A percentile compares a stretch with the other conserved stretches of the same genome.
These are phyloP conservation scores for Plasmodium relictum DNA, from an alignment of 169 alveolate genomes.

Conservation along the genomic window DNA sequence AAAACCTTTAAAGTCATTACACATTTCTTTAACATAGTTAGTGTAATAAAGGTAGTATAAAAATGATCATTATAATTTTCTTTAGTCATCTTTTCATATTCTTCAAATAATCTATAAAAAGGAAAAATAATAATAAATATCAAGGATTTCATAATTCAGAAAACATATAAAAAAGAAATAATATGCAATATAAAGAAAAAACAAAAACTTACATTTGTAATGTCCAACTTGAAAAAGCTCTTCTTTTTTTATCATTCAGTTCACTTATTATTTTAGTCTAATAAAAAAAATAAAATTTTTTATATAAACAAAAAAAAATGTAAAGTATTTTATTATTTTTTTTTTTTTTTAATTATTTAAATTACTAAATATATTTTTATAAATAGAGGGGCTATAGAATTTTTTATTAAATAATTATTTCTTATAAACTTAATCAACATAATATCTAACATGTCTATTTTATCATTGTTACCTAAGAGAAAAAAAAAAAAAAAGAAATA, in stretches of 20 bases:
- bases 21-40: constrained; percentile 68
- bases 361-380: constrained; percentile 75
- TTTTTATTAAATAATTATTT: constrained; percentile 40
- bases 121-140: not conserved
- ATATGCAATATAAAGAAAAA: not conserved
- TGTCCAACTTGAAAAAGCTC: constrained; percentile 77
- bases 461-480: constrained; percentile 46
- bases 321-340: not conserved
- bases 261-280: constrained; percentile 76
- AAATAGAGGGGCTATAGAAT: constrained; percentile 41
- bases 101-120: constrained; percentile 54
- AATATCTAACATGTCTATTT: constrained; percentile 73
- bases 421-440: constrained; percentile 72
- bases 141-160: not conserved
- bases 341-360: not conserved
- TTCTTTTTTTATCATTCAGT: constrained; percentile 60
- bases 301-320: not conserved
- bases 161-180: not conserved
- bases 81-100: constrained; percentile 66
- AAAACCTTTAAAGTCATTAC: constrained; percentile 57
- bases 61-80: constrained; percentile 45
- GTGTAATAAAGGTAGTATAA: constrained; percentile 62
- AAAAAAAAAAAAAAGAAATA: constrained; percentile 1
- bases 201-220: constrained; percentile 50
- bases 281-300: not conserved